Conservation (phyloP, 2,329 filamentous ascomycete species). For the Penicillium frequentans region DNA sequence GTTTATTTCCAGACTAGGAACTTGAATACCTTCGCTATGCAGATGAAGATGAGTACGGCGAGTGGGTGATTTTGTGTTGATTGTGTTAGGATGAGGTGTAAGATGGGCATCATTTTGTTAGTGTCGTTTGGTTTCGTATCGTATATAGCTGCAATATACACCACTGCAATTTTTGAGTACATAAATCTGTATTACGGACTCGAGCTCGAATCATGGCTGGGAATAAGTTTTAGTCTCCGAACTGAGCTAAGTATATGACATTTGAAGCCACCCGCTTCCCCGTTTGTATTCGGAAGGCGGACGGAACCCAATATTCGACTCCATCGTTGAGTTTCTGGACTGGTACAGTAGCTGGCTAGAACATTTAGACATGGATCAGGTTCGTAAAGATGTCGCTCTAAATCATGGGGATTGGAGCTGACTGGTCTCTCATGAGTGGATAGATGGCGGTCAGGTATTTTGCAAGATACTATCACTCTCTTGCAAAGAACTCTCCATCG, state of each 20-base stretch:
- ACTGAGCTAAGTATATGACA: neutral
- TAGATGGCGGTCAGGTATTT: no score
- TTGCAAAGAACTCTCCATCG: no score
- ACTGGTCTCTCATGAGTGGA: no score
- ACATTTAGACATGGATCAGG: no score
- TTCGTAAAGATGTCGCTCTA: no score
- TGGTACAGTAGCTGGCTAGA: no score
- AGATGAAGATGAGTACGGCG: slow-evolving; percentile 48
- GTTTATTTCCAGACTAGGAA: slow-evolving; percentile 94
- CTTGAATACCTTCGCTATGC: slow-evolving; percentile 61
- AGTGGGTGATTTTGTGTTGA: slow-evolving; percentile 8
- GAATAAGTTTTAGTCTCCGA: neutral
- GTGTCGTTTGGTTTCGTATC: neutral
- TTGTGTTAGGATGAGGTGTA: neutral
- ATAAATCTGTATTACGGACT: no score
- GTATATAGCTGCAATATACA: neutral
- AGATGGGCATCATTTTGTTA: neutral
- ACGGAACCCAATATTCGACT: no score
- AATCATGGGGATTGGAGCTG: no score
- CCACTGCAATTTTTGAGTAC: no score
- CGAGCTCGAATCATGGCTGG: neutral
- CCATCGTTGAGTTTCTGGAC: no score
- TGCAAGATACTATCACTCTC: no score
- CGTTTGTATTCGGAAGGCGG: neutral
- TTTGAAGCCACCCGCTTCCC: neutral